Percentiles rank a stretch among this genome's conserved stretches.
Conservation (phyloP, 768 basidiomycete species). For the Russula virescens region DNA sequence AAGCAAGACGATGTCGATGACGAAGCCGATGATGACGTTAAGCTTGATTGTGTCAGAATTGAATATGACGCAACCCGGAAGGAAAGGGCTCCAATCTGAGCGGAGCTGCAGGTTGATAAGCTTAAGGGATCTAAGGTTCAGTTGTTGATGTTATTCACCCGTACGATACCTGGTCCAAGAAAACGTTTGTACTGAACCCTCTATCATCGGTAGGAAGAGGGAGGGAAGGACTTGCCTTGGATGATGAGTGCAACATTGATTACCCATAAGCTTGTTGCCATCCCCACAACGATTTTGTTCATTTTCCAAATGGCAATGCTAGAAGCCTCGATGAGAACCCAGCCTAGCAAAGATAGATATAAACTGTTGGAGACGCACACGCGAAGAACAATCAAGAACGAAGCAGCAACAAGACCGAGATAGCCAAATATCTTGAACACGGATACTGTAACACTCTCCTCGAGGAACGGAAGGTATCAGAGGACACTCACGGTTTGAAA, state of each 20-base stretch:
- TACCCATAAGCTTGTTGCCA: neutral
- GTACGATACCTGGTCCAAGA: neutral
- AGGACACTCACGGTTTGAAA: neutral
- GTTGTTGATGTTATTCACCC: neutral
- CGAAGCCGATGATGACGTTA: neutral
- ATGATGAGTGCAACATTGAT: conserved; percentile 3
- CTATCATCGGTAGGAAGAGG: too few species aligned
- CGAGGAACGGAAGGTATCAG: too few species aligned
- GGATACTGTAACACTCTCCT: neutral
- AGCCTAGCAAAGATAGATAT: too few species aligned
- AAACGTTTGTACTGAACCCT: too few species aligned
- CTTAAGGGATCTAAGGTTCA: neutral
- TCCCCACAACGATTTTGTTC: neutral
- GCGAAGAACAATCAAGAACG: conserved; percentile 10
- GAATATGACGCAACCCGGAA: neutral
- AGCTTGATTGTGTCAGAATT: neutral
- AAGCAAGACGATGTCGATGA: conserved; percentile 2
- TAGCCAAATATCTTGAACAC: neutral
- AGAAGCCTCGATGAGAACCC: neutral
- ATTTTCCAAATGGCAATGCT: conserved; percentile 12
- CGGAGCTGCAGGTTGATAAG: neutral
- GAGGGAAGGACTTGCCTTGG: neutral
- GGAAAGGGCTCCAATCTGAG: neutral
- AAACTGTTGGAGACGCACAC: neutral
- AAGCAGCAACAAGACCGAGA: neutral